Percentiles rank a stretch among this genome's conserved stretches.
phyloP scores from a whole-genome alignment of 305 asterid genomes.

The Withania somnifera region DNA sequence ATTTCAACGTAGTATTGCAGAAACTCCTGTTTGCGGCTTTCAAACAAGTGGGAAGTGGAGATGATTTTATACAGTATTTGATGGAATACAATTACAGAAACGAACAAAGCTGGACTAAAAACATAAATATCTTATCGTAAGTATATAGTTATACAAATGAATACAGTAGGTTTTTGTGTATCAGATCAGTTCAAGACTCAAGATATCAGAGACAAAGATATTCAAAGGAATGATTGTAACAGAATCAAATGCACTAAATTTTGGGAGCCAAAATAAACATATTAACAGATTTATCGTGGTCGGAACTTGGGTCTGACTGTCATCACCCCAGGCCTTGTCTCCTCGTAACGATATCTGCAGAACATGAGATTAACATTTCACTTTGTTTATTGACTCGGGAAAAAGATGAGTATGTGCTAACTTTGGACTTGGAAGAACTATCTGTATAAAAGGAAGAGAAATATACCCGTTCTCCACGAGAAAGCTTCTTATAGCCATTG shows the following conservation, averaged over 20 bases:
- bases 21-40: no score
- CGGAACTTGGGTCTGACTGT: conserved; percentile 51
- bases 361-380: background rate
- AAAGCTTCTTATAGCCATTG: conserved; percentile 60
- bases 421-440: background rate
- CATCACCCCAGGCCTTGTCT: conserved; percentile 58
- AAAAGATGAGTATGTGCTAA: no score
- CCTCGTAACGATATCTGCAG: conserved; percentile 63
- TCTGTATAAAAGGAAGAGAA: background rate
- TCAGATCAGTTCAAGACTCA: background rate
- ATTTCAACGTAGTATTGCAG: no score
- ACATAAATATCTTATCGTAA: background rate
- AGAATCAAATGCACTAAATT: background rate
- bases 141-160: background rate
- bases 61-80: background rate
- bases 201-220: background rate
- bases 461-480: conserved; percentile 54
- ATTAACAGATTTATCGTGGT: conserved; percentile 7
- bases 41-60: no score
- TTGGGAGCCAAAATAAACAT: background rate
- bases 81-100: background rate
- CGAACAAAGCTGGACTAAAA: background rate
- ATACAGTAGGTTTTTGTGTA: background rate
- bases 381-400: background rate
- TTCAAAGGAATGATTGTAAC: no score